A percentile compares a stretch with the other conserved stretches of the same genome.
phyloP scores from a whole-genome alignment of 768 basidiomycete species.

The Lactifluus piperatus region DNA sequence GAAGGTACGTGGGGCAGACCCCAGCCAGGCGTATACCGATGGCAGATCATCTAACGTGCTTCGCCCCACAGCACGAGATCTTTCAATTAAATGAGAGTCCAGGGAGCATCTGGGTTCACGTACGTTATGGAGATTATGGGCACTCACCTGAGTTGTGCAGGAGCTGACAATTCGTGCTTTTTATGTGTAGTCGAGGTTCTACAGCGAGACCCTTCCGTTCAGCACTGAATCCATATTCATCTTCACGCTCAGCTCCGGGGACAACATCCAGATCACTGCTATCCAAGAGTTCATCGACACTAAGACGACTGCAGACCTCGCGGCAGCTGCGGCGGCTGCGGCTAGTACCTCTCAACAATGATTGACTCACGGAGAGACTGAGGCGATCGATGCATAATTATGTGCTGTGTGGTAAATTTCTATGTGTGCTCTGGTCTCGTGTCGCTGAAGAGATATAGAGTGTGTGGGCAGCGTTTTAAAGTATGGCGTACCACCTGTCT shows the following conservation, averaged over 20 bases:
- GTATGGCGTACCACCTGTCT: too few species aligned
- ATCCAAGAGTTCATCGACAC: constrained; percentile 11
- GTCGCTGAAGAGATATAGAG: too few species aligned
- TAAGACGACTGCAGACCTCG: background rate
- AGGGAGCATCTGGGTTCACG: constrained; percentile 9
- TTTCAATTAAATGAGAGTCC: background rate
- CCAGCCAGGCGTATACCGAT: background rate
- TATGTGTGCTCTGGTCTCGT: too few species aligned
- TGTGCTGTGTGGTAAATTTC: background rate
- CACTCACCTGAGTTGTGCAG: background rate
- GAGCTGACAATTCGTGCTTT: background rate
- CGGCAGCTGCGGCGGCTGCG: background rate
- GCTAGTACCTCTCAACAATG: background rate
- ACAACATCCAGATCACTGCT: constrained; percentile 3
- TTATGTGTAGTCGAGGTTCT: background rate
- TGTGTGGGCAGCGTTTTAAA: too few species aligned
- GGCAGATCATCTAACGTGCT: background rate
- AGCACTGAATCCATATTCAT: background rate
- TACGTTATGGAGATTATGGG: background rate
- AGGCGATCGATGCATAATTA: background rate
- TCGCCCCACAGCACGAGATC: constrained; percentile 6
- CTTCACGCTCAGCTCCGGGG: background rate
- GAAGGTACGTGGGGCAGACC: background rate
- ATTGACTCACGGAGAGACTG: background rate
- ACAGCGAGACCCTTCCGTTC: background rate